These are phyloP conservation scores for Ottelia alismoides DNA, from an alignment of 106 monocot genomes.

Conservation along the genomic window DNA sequence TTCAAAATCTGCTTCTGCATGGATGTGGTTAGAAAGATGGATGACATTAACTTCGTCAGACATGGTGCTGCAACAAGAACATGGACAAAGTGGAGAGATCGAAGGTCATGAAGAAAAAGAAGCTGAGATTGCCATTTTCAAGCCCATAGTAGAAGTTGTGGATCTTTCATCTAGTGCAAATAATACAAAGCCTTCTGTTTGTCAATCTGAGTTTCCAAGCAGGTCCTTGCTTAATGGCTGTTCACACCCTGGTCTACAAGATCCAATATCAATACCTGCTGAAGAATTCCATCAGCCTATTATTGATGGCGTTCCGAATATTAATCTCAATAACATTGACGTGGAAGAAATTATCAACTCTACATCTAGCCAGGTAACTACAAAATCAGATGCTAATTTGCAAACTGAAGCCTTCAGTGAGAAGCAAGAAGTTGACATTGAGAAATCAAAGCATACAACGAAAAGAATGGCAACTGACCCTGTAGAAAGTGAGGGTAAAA, in stretches of 20 bases:
- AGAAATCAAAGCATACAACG: constrained; percentile 7
- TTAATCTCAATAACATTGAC: neutral
- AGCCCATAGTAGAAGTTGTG: neutral
- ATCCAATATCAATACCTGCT: neutral
- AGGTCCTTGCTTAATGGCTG: neutral
- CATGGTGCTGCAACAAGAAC: constrained; percentile 11
- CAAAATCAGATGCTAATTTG: constrained; percentile 7
- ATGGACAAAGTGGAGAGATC: neutral
- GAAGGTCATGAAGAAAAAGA: neutral
- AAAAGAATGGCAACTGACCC: constrained; percentile 17
- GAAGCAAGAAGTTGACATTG: constrained; percentile 8
- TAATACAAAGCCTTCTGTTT: neutral
- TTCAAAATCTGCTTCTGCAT: constrained; percentile 51
- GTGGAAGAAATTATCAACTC: constrained; percentile 2
- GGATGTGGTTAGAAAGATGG: constrained; percentile 95
- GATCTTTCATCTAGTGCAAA: neutral
- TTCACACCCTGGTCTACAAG: neutral
- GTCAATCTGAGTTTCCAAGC: neutral
- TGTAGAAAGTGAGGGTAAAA: constrained; percentile 38
- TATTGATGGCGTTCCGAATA: neutral
- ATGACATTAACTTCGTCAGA: constrained; percentile 36
- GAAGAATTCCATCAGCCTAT: neutral
- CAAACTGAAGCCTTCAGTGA: constrained; percentile 11
- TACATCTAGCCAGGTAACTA: neutral
- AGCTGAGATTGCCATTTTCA: neutral